These are phyloP conservation scores for Lecanicillium sp. DNA, from an alignment of 2,329 filamentous ascomycete species.

Conservation along the genomic window DNA sequence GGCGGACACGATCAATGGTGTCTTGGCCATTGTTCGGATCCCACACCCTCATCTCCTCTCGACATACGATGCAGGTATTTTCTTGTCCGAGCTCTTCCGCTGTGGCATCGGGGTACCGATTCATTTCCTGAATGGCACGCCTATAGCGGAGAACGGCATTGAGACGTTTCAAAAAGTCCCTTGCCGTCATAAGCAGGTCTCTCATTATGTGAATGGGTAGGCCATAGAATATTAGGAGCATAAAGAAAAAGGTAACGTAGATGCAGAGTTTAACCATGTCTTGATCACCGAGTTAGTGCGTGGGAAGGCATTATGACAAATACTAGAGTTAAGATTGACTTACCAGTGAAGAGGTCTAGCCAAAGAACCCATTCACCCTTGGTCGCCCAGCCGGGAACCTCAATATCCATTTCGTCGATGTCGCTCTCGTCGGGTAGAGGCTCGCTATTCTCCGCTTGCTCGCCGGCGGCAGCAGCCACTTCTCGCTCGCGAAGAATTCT, in stretches of 20 bases:
- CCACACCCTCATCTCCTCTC: constrained; percentile 91
- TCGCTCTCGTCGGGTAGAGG: constrained; percentile 61
- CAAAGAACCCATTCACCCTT: constrained; percentile 91
- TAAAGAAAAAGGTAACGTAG: constrained; percentile 86
- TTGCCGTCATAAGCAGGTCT: constrained; percentile 87
- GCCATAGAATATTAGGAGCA: constrained; percentile 89
- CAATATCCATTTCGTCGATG: constrained; percentile 87
- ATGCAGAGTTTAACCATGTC: constrained; percentile 88
- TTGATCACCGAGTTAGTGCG: constrained; percentile 23
- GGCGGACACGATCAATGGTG: constrained; percentile 75
- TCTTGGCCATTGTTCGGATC: constrained; percentile 47
- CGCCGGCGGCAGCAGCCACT: constrained; percentile 40
- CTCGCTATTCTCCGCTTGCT: constrained; percentile 40
- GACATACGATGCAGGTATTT: constrained; percentile 94
- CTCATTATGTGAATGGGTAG: constrained; percentile 94
- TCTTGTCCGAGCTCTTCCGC: constrained; percentile 76
- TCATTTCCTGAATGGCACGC: constrained; percentile 90
- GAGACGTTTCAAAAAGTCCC: constrained; percentile 87
- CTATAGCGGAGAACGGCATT: constrained; percentile 83
- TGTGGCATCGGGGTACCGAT: constrained; percentile 85
- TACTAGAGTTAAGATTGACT: constrained; percentile 17
- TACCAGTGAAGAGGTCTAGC: constrained; percentile 75
- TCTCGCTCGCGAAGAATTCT: constrained; percentile 43
- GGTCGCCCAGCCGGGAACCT: constrained; percentile 92
- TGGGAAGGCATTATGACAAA: background rate